Evolutionary conservation across 164 flowering plant species (phyloP).

Genomic region (Tetrastigma voinierianum): DNA sequence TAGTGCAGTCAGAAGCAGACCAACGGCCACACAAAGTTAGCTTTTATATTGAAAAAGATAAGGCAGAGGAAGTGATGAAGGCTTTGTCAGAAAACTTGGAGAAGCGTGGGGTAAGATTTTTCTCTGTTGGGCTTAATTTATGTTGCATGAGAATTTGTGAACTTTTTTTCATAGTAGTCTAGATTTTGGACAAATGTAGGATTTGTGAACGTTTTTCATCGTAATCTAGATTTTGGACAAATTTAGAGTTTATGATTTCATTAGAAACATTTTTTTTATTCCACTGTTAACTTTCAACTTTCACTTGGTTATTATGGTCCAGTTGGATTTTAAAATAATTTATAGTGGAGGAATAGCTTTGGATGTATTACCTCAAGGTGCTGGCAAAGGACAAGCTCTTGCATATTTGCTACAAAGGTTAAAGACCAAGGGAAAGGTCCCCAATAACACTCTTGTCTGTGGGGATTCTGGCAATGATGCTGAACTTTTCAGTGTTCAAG

Average conservation of each 20-base stretch:
- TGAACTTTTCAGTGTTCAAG: constrained; percentile 85
- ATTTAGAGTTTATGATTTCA: no score
- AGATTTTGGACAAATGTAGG: not conserved
- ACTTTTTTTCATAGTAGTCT: not conserved
- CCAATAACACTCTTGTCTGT: constrained; percentile 64
- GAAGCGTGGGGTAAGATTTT: constrained; percentile 75
- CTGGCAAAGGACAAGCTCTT: constrained; percentile 94
- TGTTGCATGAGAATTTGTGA: not conserved
- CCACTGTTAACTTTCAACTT: not conserved
- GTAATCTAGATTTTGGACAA: not conserved
- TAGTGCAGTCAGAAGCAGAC: constrained; percentile 82
- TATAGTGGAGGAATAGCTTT: constrained; percentile 83
- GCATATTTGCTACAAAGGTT: constrained; percentile 72
- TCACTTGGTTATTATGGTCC: constrained; percentile 18
- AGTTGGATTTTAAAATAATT: constrained; percentile 80
- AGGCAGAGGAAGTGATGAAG: constrained; percentile 66
- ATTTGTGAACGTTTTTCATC: not conserved
- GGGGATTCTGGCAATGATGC: constrained; percentile 97
- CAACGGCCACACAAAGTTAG: constrained; percentile 91
- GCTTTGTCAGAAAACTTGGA: constrained; percentile 49
- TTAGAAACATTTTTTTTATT: not conserved
- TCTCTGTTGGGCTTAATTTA: not conserved
- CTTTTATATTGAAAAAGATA: constrained; percentile 77
- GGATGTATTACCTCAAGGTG: constrained; percentile 79
- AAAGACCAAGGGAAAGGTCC: constrained; percentile 50